These are phyloP conservation scores for Naganishia friedmannii DNA, from an alignment of 768 basidiomycete genomes.

Conservation along the genomic window DNA sequence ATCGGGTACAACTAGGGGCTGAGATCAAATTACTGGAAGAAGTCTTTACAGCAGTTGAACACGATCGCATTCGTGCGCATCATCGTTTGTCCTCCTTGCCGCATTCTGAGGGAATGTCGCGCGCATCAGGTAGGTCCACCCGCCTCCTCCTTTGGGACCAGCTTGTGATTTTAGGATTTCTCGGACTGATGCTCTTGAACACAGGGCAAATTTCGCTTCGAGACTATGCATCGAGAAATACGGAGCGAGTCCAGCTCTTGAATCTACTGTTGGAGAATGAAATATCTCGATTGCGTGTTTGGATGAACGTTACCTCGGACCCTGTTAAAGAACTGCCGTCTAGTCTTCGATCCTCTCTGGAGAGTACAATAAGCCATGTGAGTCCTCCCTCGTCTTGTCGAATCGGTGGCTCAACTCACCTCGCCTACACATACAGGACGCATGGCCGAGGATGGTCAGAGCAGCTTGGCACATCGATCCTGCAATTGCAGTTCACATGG, in stretches of 20 bases:
- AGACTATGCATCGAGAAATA: constrained; percentile 65
- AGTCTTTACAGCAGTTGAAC: constrained; percentile 71
- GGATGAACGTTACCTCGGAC: constrained; percentile 84
- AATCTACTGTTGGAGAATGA: constrained; percentile 85
- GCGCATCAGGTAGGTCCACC: constrained; percentile 42
- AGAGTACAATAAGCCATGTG: constrained; percentile 67
- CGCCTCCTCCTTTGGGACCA: neutral
- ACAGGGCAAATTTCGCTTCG: constrained; percentile 40
- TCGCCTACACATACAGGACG: constrained; percentile 29
- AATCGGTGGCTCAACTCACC: constrained; percentile 1
- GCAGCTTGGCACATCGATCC: constrained; percentile 80
- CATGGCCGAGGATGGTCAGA: constrained; percentile 68
- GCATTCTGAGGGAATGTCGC: constrained; percentile 35
- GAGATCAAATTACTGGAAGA: constrained; percentile 85
- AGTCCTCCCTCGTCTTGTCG: constrained; percentile 35
- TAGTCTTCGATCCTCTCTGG: constrained; percentile 37
- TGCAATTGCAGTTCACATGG: constrained; percentile 73
- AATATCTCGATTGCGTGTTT: constrained; percentile 76
- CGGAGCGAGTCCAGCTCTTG: constrained; percentile 70
- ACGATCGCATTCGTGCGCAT: constrained; percentile 65
- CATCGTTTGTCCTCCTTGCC: constrained; percentile 45
- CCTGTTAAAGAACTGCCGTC: constrained; percentile 48
- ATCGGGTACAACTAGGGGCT: constrained; percentile 80
- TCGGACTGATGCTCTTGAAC: neutral
- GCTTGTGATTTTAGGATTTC: neutral